Conservation (phyloP, 225 moss, liverwort and hornwort genomes). For the Straminergon stramineum region DNA sequence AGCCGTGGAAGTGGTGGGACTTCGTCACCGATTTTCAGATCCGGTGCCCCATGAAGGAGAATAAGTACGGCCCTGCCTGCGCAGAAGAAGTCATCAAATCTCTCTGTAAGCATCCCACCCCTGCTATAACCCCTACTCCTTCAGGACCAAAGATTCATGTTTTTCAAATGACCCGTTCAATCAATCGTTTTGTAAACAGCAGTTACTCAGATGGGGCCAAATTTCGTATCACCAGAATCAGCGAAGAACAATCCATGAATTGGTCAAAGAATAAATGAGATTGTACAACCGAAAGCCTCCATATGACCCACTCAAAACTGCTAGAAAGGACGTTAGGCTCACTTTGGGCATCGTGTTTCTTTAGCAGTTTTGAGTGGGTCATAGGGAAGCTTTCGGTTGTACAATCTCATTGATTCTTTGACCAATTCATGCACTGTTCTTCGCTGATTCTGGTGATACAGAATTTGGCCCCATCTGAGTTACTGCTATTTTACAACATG, state of each 20-base stretch:
- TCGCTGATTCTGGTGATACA: background rate
- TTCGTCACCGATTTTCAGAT: slow-evolving; percentile 96
- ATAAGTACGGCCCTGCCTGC: slow-evolving; percentile 53
- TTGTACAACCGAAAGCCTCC: background rate
- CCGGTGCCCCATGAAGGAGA: slow-evolving; percentile 73
- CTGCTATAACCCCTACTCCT: background rate
- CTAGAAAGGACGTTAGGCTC: background rate
- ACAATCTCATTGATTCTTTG: background rate
- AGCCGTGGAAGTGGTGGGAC: slow-evolving; percentile 96
- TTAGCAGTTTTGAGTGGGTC: background rate
- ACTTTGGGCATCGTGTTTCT: background rate
- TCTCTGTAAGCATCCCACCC: slow-evolving; percentile 16
- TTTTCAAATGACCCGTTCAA: too few relatives aligned
- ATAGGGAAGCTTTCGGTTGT: background rate
- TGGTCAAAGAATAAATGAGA: background rate
- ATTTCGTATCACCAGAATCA: background rate
- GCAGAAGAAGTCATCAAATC: slow-evolving; percentile 72
- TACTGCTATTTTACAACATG: background rate
- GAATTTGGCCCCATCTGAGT: background rate
- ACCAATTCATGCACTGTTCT: background rate
- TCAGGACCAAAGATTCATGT: background rate
- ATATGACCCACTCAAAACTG: background rate
- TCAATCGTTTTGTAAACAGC: background rate
- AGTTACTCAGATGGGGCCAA: background rate
- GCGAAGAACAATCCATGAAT: background rate